Conservation (phyloP, 129 eudicot genomes). For the Scalesia atractyloides region DNA sequence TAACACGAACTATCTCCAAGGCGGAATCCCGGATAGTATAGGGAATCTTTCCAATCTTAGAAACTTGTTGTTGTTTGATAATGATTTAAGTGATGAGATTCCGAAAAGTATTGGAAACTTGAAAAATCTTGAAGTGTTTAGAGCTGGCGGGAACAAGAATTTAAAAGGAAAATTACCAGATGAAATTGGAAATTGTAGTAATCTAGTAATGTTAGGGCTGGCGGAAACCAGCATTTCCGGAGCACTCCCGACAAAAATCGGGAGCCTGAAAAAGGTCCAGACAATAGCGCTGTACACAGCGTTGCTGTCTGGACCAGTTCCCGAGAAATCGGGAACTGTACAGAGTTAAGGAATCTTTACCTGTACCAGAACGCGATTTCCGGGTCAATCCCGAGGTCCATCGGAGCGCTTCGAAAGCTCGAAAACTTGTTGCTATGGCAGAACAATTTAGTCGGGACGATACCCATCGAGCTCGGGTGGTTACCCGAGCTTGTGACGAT, state of each 20-base stretch:
- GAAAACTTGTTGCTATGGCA: constrained; percentile 84
- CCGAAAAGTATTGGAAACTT: constrained; percentile 74
- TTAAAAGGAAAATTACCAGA: constrained; percentile 72
- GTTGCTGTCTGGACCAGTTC: constrained; percentile 62
- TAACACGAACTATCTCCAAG: constrained; percentile 62
- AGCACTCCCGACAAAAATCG: constrained; percentile 63
- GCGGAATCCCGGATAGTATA: constrained; percentile 64
- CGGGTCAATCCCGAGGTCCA: constrained; percentile 58
- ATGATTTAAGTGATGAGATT: constrained; percentile 74
- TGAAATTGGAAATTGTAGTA: constrained; percentile 84
- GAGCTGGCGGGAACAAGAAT: constrained; percentile 96
- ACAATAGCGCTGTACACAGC: constrained; percentile 84
- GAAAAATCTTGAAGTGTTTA: constrained; percentile 51
- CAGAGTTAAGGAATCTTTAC: constrained; percentile 62
- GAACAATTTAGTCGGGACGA: constrained; percentile 74
- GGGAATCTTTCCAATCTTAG: constrained; percentile 60
- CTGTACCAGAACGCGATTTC: constrained; percentile 82
- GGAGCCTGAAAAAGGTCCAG: constrained; percentile 61
- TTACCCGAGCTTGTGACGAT: constrained; percentile 63
- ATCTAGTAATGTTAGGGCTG: constrained; percentile 58
- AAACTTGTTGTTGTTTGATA: constrained; percentile 59
- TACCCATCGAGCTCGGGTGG: constrained; percentile 68
- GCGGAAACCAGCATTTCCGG: constrained; percentile 95
- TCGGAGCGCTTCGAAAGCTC: constrained; percentile 71
- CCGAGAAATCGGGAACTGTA: constrained; percentile 88